Base-by-base conservation (phyloP, 768 basidiomycete genomes). In the Leccinum boreale region DNA sequence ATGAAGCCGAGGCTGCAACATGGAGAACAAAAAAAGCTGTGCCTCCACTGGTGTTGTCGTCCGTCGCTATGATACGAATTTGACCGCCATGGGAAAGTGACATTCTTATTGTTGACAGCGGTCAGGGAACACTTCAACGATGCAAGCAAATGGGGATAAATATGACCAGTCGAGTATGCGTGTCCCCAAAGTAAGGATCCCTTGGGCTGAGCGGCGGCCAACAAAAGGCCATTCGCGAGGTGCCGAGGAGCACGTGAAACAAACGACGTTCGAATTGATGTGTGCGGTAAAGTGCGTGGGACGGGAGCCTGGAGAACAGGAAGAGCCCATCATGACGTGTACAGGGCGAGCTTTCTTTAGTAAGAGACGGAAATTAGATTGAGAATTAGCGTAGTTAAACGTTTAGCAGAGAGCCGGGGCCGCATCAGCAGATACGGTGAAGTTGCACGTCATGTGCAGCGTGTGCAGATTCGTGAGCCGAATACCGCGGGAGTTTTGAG, bases 321-420 rank as follows among this genome's bases (percentile, higher is more conserved):
- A 49, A n/a, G 17, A 54, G 48, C 23, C 33, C 50, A 48, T 51
- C 58, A 56, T 70, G 68, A 68, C 63, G 66, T 68, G 61, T 62
- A 58, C 54, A 58, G 19, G 42, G 45, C 26, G 50, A 29, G 36
- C 47, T 45, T 50, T 48, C 47, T 57, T 64, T 58, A 45, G 68
- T 68, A 64, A 62, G 57, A 64, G 42, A 56, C 60, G 58, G 62
- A 61, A 39, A 66, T 58, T 60, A 59, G 64, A 70, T 69, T 66
- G 59, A 23, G 56, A 70, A 67, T 72, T 70, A 73, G 56, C 61
- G 57, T 72, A 58, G 64, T 70, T 69, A 71, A 57, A 62, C 71
- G 62, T 70, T 71, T 62, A 52, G 53, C 64, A 69, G 56, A 44
- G 28, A 57, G 17, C 61, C 60, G 61, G 60, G 31, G 29, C 33